Evolutionary conservation across 2,329 filamentous ascomycete species (phyloP).

Genomic region (Orbilia javanica): DNA sequence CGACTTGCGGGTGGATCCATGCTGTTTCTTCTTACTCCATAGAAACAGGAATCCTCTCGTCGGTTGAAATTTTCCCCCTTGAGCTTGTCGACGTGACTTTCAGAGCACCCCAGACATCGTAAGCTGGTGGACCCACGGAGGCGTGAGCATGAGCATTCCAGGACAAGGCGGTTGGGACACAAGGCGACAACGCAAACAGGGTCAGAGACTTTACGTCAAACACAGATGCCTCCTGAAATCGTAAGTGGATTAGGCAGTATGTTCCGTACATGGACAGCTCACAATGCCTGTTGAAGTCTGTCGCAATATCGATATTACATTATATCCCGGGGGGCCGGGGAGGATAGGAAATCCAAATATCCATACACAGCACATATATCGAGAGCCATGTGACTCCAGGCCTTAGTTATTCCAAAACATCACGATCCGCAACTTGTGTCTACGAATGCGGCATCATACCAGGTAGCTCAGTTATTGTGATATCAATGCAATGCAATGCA

Average conservation of each 20-base stretch:
- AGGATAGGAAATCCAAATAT: background rate
- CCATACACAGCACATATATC: too few relatives aligned
- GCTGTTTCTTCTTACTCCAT: constrained; percentile 55
- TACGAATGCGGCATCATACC: constrained; percentile 35
- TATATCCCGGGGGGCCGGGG: background rate
- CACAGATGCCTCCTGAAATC: constrained; percentile 41
- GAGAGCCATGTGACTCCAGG: constrained; percentile 1
- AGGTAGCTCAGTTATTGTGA: constrained; percentile 16
- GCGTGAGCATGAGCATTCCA: constrained; percentile 34
- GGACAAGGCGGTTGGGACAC: constrained; percentile 19
- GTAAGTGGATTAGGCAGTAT: constrained; percentile 14
- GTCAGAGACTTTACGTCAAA: constrained; percentile 31
- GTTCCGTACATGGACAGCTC: background rate
- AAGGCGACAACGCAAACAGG: constrained; percentile 42
- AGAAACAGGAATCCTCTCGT: constrained; percentile 31
- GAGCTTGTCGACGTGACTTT: constrained; percentile 39
- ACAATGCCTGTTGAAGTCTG: constrained; percentile 6
- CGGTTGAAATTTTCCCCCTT: constrained; percentile 42
- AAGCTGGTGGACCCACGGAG: constrained; percentile 19
- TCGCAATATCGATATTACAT: constrained; percentile 5
- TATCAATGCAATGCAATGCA: constrained; percentile 4
- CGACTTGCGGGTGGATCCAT: constrained; percentile 41
- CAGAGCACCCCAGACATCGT: constrained; percentile 28
- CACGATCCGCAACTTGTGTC: background rate
- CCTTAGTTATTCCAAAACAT: background rate